Base-by-base conservation (phyloP, 1,139 yeast genomes). In the Yamadazyma spencermartinsiae region DNA sequence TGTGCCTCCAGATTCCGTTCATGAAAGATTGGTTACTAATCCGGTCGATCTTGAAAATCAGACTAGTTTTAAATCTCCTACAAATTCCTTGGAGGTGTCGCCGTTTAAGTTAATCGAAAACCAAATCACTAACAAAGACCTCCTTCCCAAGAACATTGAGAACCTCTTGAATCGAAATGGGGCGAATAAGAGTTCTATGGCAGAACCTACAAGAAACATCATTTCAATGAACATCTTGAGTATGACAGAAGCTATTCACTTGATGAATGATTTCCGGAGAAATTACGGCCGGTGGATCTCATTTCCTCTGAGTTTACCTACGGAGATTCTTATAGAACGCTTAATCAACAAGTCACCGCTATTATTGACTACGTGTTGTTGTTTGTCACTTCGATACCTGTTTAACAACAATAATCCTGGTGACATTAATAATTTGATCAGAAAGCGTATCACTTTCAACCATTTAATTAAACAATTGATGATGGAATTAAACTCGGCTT, bases 231-330 rank as follows among this genome's bases (percentile, higher is more conserved):
- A 79, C 2, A 63, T 84, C 6, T 50, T 86, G n/a, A 56, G 79
- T 0, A 57, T 69, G 34, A 58, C 59, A 3, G 81, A 82, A 48
- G 77, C 78, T 0, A 51, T 71, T 7, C 70, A 68, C 24, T 58
- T 85, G 29, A 60, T 86, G 48, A 69, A 71, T 37, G 76, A 75
- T 39, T 86, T 86, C 54, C 64, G 86, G 35, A 74, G 80, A 40
- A 74, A 84, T 51, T 85, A 82, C 52, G 88, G 89, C 8, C 66
- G 86, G 29, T 86, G 95, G 95, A 82, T 84, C 3, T 80, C 86
- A 42, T 79, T 86, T 39, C 89, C 92, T 0, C 72, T 75, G 32
- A 65, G 65, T 17, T 56, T 76, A 27, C 61, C 80, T 2, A 72
- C 83, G 0, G 73, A 64, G 14, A 68, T 62, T 17, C 60, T 86